Conservation (phyloP, 148 eudicot genomes). For the Chenopodium suecicum region DNA sequence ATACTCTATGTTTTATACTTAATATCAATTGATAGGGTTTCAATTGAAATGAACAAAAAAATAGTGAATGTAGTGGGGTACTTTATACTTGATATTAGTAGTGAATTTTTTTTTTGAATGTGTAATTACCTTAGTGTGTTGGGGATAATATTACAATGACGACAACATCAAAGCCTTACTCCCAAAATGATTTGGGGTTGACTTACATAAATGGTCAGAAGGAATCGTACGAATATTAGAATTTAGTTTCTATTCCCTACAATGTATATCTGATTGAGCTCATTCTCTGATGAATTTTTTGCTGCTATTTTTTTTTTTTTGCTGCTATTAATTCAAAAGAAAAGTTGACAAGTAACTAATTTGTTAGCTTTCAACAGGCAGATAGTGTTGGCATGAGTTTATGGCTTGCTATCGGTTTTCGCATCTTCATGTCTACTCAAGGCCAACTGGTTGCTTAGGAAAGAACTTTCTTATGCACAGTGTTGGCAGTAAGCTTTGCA, state of each 20-base stretch:
- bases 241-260: neutral
- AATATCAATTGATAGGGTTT: neutral
- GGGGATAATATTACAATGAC: too few relatives aligned
- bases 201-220: too few relatives aligned
- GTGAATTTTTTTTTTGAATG: neutral
- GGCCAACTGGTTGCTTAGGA: slow-evolving; percentile 25
- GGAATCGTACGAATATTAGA: too few relatives aligned
- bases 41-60: neutral
- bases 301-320: neutral
- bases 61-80: neutral
- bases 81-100: neutral
- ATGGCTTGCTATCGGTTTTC: slow-evolving; percentile 31
- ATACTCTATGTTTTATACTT: neutral
- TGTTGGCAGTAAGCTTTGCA: slow-evolving; percentile 27
- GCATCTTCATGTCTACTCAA: slow-evolving; percentile 24
- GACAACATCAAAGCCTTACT: too few relatives aligned
- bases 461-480: slow-evolving; percentile 34
- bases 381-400: slow-evolving; percentile 20
- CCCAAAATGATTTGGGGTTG: too few relatives aligned
- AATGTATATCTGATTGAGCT: neutral
- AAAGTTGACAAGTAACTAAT: neutral
- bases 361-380: neutral
- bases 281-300: neutral
- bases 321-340: neutral
- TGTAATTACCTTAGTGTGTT: neutral